These are phyloP conservation scores for Inga leiocalycina DNA, from an alignment of 306 rosid species.

Conservation along the genomic window DNA sequence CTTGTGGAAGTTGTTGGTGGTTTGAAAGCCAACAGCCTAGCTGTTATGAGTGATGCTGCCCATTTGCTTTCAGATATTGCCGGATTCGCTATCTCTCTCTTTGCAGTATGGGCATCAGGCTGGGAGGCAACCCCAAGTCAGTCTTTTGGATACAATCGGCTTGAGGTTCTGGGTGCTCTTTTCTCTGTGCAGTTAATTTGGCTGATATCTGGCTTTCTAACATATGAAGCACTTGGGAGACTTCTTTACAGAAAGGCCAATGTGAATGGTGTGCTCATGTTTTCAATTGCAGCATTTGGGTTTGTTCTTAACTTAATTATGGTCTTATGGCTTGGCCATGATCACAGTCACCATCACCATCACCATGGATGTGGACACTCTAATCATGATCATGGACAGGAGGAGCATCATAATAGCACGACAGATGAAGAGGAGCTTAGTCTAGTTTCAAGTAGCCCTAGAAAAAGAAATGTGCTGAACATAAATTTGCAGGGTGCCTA, in stretches of 20 bases:
- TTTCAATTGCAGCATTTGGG: constrained; percentile 82
- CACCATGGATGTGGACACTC: constrained; percentile 25
- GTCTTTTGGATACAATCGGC: constrained; percentile 82
- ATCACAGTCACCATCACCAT: constrained; percentile 25
- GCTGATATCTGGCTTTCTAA: constrained; percentile 75
- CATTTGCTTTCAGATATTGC: constrained; percentile 86
- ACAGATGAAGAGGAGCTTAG: constrained; percentile 52
- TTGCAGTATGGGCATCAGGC: constrained; percentile 82
- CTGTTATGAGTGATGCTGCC: constrained; percentile 86
- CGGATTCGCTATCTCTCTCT: constrained; percentile 80
- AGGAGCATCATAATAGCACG: constrained; percentile 39
- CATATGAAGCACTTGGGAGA: constrained; percentile 75
- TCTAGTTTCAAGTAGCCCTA: constrained; percentile 45
- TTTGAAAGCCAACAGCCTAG: constrained; percentile 79
- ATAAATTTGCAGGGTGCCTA: constrained; percentile 93
- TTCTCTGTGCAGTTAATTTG: constrained; percentile 85
- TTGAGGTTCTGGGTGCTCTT: constrained; percentile 92
- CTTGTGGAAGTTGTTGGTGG: constrained; percentile 82
- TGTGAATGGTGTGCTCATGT: constrained; percentile 85
- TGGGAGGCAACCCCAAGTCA: constrained; percentile 81
- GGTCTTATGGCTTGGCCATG: constrained; percentile 93
- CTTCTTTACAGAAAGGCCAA: constrained; percentile 40
- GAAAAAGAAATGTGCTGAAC: constrained; percentile 43
- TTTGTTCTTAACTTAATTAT: constrained; percentile 68
- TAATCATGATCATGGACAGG: constrained; percentile 42